Conservation (phyloP, 192 early-diverging fungal species). For the Umbelopsis sp. region DNA sequence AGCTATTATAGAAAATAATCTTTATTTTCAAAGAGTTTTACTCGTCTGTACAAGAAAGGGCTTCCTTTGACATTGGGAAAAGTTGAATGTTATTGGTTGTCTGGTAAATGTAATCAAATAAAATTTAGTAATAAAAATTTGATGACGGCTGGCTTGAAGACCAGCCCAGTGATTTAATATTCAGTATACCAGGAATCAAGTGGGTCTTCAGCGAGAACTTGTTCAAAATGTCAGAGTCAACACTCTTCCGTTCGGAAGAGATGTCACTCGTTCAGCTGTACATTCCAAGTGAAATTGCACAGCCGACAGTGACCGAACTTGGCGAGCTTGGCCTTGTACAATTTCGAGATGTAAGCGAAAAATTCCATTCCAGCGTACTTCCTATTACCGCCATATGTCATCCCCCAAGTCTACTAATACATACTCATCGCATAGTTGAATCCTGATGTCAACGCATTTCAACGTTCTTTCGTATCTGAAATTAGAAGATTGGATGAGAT, state of each 20-base stretch:
- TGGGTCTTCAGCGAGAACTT: not conserved
- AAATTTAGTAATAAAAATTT: slow-evolving; percentile 5
- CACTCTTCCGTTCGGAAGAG: slow-evolving; percentile 89
- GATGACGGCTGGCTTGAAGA: not conserved
- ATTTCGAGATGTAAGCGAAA: slow-evolving; percentile 83
- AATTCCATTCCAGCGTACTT: not conserved
- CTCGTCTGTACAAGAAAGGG: too few species aligned
- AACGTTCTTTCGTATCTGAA: slow-evolving; percentile 93
- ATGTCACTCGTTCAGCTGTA: slow-evolving; percentile 96
- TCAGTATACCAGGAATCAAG: not conserved
- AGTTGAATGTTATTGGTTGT: not conserved
- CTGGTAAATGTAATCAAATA: too few species aligned
- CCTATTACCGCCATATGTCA: not conserved
- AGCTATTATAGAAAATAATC: too few species aligned
- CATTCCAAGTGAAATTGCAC: slow-evolving; percentile 92
- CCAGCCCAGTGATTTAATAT: not conserved
- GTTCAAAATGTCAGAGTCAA: slow-evolving; percentile 47
- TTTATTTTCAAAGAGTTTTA: too few species aligned
- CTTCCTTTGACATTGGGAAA: not conserved
- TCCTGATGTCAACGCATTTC: slow-evolving; percentile 92
- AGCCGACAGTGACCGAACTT: slow-evolving; percentile 88
- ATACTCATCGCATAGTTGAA: slow-evolving; percentile 67
- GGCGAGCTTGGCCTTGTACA: slow-evolving; percentile 94
- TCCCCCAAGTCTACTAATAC: not conserved
- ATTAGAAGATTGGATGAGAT: slow-evolving; percentile 97